phyloP scores from a whole-genome alignment of 352 stramenopile species.

The Detonula confervacea region DNA sequence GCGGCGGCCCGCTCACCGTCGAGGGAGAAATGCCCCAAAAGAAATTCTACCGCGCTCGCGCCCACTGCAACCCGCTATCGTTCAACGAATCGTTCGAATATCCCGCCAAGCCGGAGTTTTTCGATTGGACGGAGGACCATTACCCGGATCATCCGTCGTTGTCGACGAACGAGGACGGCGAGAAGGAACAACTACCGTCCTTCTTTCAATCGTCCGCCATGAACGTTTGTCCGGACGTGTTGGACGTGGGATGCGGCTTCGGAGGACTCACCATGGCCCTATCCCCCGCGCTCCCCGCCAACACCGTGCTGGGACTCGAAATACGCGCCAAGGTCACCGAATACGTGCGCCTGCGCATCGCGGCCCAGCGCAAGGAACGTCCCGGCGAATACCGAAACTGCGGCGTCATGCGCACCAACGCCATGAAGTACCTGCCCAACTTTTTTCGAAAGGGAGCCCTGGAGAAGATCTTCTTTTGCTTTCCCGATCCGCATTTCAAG shows the following conservation, averaged over 20 bases:
- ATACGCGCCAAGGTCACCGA: constrained; percentile 93
- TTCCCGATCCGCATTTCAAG: constrained; percentile 99
- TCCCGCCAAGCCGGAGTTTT: constrained; percentile 87
- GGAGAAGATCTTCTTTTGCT: constrained; percentile 99
- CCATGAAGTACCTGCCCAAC: constrained; percentile 92
- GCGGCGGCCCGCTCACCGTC: too few relatives aligned
- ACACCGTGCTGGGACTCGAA: constrained; percentile 95
- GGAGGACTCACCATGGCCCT: constrained; percentile 95
- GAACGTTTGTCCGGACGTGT: constrained; percentile 83
- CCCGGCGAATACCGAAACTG: constrained; percentile 92
- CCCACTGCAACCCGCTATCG: constrained; percentile 96
- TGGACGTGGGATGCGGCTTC: constrained; percentile 98
- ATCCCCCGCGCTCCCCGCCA: constrained; percentile 89
- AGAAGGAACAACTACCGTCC: constrained; percentile 7
- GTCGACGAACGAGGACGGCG: constrained; percentile 9
- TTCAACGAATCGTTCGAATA: constrained; percentile 97
- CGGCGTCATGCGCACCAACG: constrained; percentile 94
- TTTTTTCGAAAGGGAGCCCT: constrained; percentile 86
- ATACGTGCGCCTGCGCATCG: constrained; percentile 86
- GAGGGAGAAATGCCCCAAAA: constrained; percentile 89
- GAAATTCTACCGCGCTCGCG: constrained; percentile 95
- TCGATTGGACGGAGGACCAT: constrained; percentile 92
- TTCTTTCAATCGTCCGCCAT: constrained; percentile 9
- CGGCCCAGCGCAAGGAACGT: constrained; percentile 69
- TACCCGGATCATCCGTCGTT: constrained; percentile 87